Conservation (phyloP, 768 basidiomycete species). For the Pisolithus marmoratus region DNA sequence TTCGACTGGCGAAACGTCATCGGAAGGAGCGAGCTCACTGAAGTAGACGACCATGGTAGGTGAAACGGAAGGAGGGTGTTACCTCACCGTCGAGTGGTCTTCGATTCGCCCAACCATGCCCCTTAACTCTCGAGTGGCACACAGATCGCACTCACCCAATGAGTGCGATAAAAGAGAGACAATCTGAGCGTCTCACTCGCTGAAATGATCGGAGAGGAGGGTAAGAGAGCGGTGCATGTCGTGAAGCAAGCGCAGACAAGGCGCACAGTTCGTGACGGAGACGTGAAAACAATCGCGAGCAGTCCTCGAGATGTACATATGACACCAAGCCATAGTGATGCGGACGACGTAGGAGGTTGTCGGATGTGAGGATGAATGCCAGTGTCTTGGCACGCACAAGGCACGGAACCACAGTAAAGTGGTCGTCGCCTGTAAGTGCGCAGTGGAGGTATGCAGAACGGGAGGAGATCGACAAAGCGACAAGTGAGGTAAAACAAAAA, state of each 20-base stretch:
- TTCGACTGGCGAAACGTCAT: slow-evolving; percentile 36
- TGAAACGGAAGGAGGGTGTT: not conserved
- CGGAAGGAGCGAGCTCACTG: slow-evolving; percentile 17
- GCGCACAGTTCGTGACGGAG: slow-evolving; percentile 27
- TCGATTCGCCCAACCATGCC: not conserved
- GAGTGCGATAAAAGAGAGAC: slow-evolving; percentile 15
- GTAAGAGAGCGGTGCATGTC: slow-evolving; percentile 9
- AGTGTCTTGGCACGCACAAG: slow-evolving; percentile 73
- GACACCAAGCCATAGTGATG: slow-evolving; percentile 19
- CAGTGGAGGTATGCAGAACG: slow-evolving; percentile 48
- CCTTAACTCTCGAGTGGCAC: not conserved
- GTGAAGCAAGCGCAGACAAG: slow-evolving; percentile 42
- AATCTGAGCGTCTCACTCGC: slow-evolving; percentile 19
- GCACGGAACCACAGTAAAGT: slow-evolving; percentile 78
- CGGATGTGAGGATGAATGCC: slow-evolving; percentile 41
- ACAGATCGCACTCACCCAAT: slow-evolving; percentile 31
- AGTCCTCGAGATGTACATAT: slow-evolving; percentile 3
- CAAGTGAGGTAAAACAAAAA: slow-evolving; percentile 19
- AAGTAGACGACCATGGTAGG: not conserved
- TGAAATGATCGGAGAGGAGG: slow-evolving; percentile 9
- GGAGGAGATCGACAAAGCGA: slow-evolving; percentile 38
- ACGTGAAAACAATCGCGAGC: not conserved
- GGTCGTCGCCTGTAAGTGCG: slow-evolving; percentile 70
- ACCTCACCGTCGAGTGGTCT: not conserved
- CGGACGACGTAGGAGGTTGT: slow-evolving; percentile 14